Base-by-base conservation (phyloP, 2,329 filamentous ascomycete genomes). In the Ophiosphaerella herpotricha region DNA sequence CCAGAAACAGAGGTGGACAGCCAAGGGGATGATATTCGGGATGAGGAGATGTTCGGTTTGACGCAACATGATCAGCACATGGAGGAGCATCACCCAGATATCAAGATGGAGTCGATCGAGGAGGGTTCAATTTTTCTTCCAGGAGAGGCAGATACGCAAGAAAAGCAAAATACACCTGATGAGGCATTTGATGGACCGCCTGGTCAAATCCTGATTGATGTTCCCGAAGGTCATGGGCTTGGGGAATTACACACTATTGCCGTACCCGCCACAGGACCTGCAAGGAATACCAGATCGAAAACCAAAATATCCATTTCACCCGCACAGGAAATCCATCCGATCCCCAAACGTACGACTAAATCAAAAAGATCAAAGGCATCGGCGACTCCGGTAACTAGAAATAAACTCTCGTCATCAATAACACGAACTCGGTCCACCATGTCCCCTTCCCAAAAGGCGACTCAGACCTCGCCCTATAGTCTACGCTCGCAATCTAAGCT, bases 81-180 rank as follows among this genome's bases (percentile, higher is more conserved):
- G 11, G 33, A 46, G 9, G 48, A 51, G 6, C 38, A 46, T 16
- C 37, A 62, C 31, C 50, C 64, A 4, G 59, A 66, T 33, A 46
- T 70, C 29, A 67, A 71, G 38, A 55, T 69, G 43, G 68, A 71
- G 37, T 67, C 66, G 9, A 60, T 68, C 14, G 69, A 71, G 38
- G 66, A 67, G 12, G 57, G 47, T 12, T 48, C 51, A 1, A 13
- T 42, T 7, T 55, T 50, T 13, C 39, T 56, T 7, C 12, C 29
- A 31, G 47, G 47, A n/a, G 48, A 57, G 32, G 40, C 42, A 4
- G 39, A 52, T n/a, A 26, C 29, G 8, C 42, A 54, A 16, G 18
- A 53, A 5, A 46, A 55, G 12, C 43, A 48, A 14, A 29, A 16
- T 32, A 45, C 9, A 6, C n/a, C 35, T 32, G 49, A 14, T 37